These are phyloP conservation scores for Vitis hybrid DNA, from an alignment of 177 flowering plant species.

Conservation along the genomic window DNA sequence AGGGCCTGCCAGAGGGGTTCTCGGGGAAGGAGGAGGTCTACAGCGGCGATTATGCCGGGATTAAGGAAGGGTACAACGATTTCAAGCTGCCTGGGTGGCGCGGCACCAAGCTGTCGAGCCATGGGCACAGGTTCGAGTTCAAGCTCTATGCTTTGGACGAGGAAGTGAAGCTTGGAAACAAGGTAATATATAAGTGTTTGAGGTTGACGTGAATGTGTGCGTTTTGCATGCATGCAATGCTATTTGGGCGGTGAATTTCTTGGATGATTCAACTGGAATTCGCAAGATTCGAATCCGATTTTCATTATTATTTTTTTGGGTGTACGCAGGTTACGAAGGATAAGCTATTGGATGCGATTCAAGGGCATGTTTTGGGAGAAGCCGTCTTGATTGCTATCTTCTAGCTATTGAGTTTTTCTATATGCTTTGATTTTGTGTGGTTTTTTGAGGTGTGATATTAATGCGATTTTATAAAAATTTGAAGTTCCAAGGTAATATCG, in stretches of 20 bases:
- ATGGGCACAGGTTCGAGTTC: conserved; percentile 72
- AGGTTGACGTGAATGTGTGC: no score
- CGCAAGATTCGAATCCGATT: no score
- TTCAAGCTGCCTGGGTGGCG: conserved; percentile 82
- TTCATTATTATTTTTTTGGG: neutral
- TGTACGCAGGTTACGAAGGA: conserved; percentile 67
- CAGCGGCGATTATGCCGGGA: conserved; percentile 52
- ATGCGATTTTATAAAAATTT: no score
- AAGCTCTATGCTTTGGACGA: conserved; percentile 75
- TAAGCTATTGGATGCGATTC: conserved; percentile 56
- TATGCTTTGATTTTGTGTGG: no score
- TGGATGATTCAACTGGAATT: no score
- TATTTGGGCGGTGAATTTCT: neutral
- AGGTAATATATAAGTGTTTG: conserved; percentile 30
- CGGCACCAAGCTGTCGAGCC: conserved; percentile 49
- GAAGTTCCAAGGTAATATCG: no score
- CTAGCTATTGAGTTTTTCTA: conserved; percentile 11
- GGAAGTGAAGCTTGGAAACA: conserved; percentile 61
- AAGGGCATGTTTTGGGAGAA: conserved; percentile 70
- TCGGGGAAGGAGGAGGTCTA: conserved; percentile 60
- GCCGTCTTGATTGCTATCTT: conserved; percentile 48
- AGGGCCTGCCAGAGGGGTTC: conserved; percentile 72
- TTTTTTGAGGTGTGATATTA: no score
- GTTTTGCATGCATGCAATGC: no score
- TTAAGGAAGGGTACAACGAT: conserved; percentile 73